Evolutionary conservation across 768 basidiomycete species (phyloP), one percentile per base, ranked within the genome.

Genomic region (Fomitopsis pulvina): DNA sequence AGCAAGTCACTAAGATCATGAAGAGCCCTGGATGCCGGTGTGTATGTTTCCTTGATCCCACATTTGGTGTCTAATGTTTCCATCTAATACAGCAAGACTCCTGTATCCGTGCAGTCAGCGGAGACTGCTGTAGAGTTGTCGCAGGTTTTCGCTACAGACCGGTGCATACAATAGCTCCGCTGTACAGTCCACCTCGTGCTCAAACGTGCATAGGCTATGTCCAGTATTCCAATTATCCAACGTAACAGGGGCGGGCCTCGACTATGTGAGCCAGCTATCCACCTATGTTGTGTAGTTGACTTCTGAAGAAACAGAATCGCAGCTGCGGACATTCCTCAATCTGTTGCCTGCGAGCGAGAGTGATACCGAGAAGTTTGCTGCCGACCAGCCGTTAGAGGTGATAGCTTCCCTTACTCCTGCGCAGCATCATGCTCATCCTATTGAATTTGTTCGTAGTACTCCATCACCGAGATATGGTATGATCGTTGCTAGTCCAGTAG

Each of bases 161-260:
- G 75, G 90, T 87, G 40, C 21, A 41, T 16, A 26, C 20, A 9
- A 3, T 4, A 18, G 25, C 14, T 18, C 14, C 34, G 18, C 5
- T 37, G 7, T 37, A 12, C 45, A 5, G 26, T 24, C 45, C 20
- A 21, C 20, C 20, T 11, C 9, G 30, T n/a, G n/a, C 25, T 27
- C 12, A 28, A 22, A 41, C 12, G 16, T 24, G 22, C 34, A 8
- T 37, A 93, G 91, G 62, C 63, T 95, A 61, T 93, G 91, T 60
- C 93, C 93, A 0, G 83, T 95, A 52, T 94, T 95, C 68, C 85
- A 86, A 62, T 72, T 94, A 20, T 96, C 93, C 2, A 98, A 97
- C 63, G 91, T 96, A 12, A 94, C 92, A 1, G 95, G 94, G n/a
- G 80, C 89, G 57, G 92, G 93, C 3, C 78, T 95, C 10, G 83